phyloP scores from a whole-genome alignment of 495 filamentous ascomycete species.

The Hypoxylon crocopeplum region DNA sequence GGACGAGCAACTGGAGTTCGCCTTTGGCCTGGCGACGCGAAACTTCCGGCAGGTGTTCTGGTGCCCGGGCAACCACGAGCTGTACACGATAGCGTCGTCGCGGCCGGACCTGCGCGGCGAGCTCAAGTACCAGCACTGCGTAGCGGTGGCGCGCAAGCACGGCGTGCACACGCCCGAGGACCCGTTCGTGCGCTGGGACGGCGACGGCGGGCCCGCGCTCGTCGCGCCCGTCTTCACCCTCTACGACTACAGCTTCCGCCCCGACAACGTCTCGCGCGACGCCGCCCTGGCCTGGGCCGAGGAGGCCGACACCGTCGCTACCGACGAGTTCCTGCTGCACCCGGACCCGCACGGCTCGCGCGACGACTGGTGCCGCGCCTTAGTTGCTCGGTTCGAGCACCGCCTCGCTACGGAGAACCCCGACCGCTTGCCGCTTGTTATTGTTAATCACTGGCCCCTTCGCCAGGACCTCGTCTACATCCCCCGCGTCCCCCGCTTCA shows the following conservation, averaged over 20 bases:
- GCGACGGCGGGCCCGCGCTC: slow-evolving; percentile 35
- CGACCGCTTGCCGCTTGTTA: slow-evolving; percentile 19
- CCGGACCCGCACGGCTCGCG: slow-evolving; percentile 39
- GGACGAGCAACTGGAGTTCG: slow-evolving; percentile 37
- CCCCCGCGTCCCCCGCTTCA: slow-evolving; percentile 42
- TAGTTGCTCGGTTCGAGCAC: slow-evolving; percentile 25
- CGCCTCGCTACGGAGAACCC: slow-evolving; percentile 23
- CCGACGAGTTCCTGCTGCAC: slow-evolving; percentile 45
- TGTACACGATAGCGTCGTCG: slow-evolving; percentile 41
- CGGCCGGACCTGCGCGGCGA: slow-evolving; percentile 37
- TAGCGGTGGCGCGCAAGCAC: slow-evolving; percentile 35
- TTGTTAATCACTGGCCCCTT: slow-evolving; percentile 46
- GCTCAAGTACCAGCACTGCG: slow-evolving; percentile 40
- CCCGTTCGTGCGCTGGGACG: slow-evolving; percentile 41
- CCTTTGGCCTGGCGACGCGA: slow-evolving; percentile 35
- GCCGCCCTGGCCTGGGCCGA: slow-evolving; percentile 41
- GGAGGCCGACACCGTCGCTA: slow-evolving; percentile 41
- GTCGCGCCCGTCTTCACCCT: slow-evolving; percentile 44
- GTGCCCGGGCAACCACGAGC: slow-evolving; percentile 47
- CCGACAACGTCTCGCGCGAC: slow-evolving; percentile 34
- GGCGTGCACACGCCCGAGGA: slow-evolving; percentile 46
- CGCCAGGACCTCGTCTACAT: slow-evolving; percentile 45
- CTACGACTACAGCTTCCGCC: slow-evolving; percentile 47
- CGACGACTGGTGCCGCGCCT: slow-evolving; percentile 41
- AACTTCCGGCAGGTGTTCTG: slow-evolving; percentile 41